Evolutionary conservation across 202 grass and related monocot genomes (phyloP).

Genomic region (Panicum virgatum): DNA sequence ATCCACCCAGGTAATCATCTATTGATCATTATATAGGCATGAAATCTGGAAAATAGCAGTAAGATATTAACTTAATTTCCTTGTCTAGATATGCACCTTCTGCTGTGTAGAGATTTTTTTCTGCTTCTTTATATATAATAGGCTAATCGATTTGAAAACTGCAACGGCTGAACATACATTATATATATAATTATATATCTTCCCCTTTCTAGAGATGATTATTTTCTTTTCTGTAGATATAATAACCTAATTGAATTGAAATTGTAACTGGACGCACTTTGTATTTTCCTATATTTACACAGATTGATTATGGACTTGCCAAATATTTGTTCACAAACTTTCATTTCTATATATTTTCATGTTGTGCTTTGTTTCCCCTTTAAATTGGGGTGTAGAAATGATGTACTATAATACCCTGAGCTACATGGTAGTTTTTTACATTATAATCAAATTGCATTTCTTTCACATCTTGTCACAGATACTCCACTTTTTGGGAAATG

Average conservation of each 20-base stretch:
- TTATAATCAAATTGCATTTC: slow-evolving; percentile 28
- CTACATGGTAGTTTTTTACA: slow-evolving; percentile 12
- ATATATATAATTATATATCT: slow-evolving; percentile 7
- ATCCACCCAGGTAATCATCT: slow-evolving; percentile 80
- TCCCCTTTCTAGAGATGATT: neutral
- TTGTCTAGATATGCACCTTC: slow-evolving; percentile 11
- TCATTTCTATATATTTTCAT: neutral
- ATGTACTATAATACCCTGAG: slow-evolving; percentile 4
- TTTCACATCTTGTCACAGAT: slow-evolving; percentile 56
- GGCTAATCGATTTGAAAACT: neutral
- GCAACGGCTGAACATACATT: neutral
- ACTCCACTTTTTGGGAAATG: slow-evolving; percentile 98
- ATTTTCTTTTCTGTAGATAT: slow-evolving; percentile 3
- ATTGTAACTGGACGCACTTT: neutral
- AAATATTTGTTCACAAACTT: neutral
- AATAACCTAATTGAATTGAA: neutral
- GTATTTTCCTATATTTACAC: neutral
- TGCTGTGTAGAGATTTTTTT: neutral
- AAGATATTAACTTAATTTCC: neutral
- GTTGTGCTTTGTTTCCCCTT: neutral
- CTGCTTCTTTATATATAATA: neutral
- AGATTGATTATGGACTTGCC: neutral
- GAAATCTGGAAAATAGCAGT: slow-evolving; percentile 15
- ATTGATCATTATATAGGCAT: neutral
- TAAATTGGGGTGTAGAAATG: neutral